Base-by-base conservation (phyloP, 2,329 filamentous ascomycete genomes). In the Fusarium sp. region DNA sequence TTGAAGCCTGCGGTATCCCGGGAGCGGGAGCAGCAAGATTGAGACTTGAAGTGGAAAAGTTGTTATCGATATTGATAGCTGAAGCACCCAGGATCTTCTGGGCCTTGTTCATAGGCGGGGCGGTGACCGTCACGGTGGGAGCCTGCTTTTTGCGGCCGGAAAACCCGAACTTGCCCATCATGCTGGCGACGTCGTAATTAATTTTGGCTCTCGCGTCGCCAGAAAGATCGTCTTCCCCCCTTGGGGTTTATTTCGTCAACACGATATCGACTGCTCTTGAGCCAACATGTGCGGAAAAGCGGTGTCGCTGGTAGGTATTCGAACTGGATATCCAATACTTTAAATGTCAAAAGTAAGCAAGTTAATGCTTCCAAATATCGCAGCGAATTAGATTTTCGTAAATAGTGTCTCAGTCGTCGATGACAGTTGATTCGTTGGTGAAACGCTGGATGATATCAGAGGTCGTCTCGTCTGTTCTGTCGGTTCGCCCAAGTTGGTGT, bases 91-190 rank as follows among this genome's bases (percentile, higher is more conserved):
- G 71, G 44, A 76, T 76, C 66, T 75, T 75, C 34, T 76, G 74
- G 46, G 74, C 74, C 55, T 76, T 76, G 57, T 63, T 76, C 65
- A 71, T 70, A n/a, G 62, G 61, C 29, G 74, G 74, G 32, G 71
- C 74, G 37, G 74, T 76, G 45, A 76, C 72, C 6, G 67, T 75
- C 32, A 76, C 74, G 51, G 71, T 67, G 16, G 74, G 74, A 34
- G 74, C 57, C 65, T 75, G 72, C 74, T 76, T 76, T 68, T 76
- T 76, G 72, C 74, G 74, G 51, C 74, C 60, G 25, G 70, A 63
- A 29, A 77, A 77, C 4, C 71, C 65, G 60, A 78, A 78, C 56
- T 75, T 76, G 62, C 68, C 69, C 76, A 78, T 78, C 20, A 40
- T 70, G 60, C 32, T 32, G 34, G 32, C 42, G 57, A 61, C 52